Conservation (phyloP, 768 basidiomycete genomes). For the Cystobasidiopsis lactophilus region DNA sequence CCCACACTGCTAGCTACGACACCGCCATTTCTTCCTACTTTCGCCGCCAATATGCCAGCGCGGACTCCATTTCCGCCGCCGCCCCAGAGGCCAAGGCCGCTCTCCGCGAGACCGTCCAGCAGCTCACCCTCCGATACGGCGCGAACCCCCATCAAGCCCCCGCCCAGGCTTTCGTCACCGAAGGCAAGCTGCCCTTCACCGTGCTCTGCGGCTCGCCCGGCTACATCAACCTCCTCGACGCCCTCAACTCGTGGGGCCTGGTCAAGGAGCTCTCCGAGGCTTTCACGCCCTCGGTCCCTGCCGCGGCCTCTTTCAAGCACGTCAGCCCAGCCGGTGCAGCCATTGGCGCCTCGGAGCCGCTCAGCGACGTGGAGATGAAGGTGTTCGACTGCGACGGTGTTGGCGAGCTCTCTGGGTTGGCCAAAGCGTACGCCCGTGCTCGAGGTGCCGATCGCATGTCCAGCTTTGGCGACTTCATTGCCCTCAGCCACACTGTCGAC, state of each 20-base stretch:
- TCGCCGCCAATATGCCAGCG: slow-evolving; percentile 76
- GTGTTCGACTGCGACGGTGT: slow-evolving; percentile 94
- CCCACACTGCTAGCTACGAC: slow-evolving; percentile 86
- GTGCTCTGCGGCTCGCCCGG: slow-evolving; percentile 85
- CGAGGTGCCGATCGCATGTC: slow-evolving; percentile 98
- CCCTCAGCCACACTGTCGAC: slow-evolving; percentile 77
- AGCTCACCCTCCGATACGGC: slow-evolving; percentile 72
- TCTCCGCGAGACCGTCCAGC: slow-evolving; percentile 41
- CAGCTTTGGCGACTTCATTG: slow-evolving; percentile 97
- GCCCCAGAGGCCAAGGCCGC: slow-evolving; percentile 39
- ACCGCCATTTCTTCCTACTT: slow-evolving; percentile 91
- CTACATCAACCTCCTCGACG: slow-evolving; percentile 94
- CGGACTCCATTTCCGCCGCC: slow-evolving; percentile 31
- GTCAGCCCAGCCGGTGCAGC: slow-evolving; percentile 96
- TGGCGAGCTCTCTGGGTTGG: slow-evolving; percentile 67
- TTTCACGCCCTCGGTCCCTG: slow-evolving; percentile 47
- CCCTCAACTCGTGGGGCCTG: slow-evolving; percentile 85
- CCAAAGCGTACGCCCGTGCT: slow-evolving; percentile 84
- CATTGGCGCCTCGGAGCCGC: slow-evolving; percentile 45
- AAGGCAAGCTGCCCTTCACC: slow-evolving; percentile 81
- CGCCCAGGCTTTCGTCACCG: slow-evolving; percentile 78
- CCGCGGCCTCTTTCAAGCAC: slow-evolving; percentile 98
- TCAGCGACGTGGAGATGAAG: slow-evolving; percentile 64
- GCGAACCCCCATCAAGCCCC: slow-evolving; percentile 98
- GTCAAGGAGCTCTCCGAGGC: slow-evolving; percentile 82